These are phyloP conservation scores for Cladobotryum mycophilum DNA, from an alignment of 2,329 filamentous ascomycete species.

Conservation along the genomic window DNA sequence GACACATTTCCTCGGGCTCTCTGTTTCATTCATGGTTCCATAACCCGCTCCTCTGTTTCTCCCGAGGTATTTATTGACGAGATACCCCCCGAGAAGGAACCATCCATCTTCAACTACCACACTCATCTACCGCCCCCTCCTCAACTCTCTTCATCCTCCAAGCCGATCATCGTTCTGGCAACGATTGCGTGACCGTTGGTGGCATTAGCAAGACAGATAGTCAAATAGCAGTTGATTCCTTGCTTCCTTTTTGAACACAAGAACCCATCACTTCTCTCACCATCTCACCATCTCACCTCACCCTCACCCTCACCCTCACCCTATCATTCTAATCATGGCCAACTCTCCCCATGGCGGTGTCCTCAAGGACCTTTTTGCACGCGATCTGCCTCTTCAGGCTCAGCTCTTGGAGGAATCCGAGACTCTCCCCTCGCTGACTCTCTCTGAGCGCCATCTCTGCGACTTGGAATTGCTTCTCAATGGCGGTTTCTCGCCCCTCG, in stretches of 20 bases:
- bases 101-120: neutral
- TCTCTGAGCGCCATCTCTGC: conserved; percentile 92
- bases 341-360: conserved; percentile 79
- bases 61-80: neutral
- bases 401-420: conserved; percentile 82
- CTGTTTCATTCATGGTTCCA: too few species aligned
- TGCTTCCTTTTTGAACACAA: too few species aligned
- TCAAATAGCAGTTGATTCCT: neutral
- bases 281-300: neutral
- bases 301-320: too few species aligned
- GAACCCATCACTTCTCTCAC: too few species aligned
- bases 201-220: neutral
- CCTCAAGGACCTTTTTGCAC: conserved; percentile 95
- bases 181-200: neutral
- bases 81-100: neutral
- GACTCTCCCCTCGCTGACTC: conserved; percentile 72
- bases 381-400: conserved; percentile 76
- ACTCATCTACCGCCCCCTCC: too few species aligned
- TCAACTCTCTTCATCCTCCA: neutral
- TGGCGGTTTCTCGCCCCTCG: conserved; percentile 93
- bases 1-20: too few species aligned
- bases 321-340: conserved; percentile 44
- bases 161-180: neutral
- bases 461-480: conserved; percentile 96
- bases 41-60: neutral